Conservation (phyloP, 257 asterid genomes). For the Jacaranda mimosifolia region DNA sequence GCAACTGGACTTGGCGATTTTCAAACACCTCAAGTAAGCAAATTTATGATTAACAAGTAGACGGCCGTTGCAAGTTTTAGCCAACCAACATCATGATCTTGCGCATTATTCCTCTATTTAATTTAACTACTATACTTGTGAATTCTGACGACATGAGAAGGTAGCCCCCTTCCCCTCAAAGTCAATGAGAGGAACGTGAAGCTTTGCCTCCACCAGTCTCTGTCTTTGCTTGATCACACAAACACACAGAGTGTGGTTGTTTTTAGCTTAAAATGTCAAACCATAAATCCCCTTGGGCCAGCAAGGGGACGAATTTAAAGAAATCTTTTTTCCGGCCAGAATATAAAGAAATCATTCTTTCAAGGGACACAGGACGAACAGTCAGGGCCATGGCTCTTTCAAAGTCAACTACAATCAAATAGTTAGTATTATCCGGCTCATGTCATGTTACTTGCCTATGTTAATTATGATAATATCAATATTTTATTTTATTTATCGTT, state of each 20-base stretch:
- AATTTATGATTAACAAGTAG: not conserved
- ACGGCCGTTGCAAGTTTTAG: not conserved
- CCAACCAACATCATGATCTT: conserved; percentile 9
- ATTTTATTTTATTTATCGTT: no score
- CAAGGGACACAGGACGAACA: not conserved
- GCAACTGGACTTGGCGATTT: no score
- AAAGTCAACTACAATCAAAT: conserved; percentile 21
- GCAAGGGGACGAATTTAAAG: not conserved
- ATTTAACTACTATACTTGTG: conserved; percentile 6
- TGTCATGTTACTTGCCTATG: no score
- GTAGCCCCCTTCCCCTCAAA: conserved; percentile 9
- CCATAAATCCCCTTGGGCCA: not conserved
- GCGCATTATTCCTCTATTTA: not conserved
- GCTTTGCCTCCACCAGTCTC: not conserved
- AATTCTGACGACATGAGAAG: conserved; percentile 46
- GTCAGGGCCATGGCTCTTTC: conserved; percentile 32
- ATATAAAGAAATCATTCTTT: not conserved
- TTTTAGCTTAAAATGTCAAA: conserved; percentile 16
- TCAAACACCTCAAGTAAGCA: not conserved
- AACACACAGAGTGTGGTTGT: not conserved
- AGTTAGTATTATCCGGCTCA: not conserved
- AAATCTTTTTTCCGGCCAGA: no score
- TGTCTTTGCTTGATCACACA: not conserved
- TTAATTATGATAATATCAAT: no score
- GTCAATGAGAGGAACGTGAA: conserved; percentile 36